These are phyloP conservation scores for Catunica adiposa DNA, from an alignment of 2,329 filamentous ascomycete species.

Conservation along the genomic window DNA sequence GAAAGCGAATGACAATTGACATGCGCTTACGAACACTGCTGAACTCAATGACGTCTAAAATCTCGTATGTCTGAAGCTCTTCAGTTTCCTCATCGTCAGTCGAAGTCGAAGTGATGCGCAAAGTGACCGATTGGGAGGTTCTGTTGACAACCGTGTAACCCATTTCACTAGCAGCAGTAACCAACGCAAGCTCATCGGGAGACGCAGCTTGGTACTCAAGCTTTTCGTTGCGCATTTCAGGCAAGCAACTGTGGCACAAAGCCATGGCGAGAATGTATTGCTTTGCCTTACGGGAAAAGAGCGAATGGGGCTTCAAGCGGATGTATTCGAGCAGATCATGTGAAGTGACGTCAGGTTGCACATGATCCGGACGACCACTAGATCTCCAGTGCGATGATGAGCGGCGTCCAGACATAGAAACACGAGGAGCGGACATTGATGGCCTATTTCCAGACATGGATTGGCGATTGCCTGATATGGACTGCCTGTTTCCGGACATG, in stretches of 20 bases:
- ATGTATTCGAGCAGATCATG: conserved; percentile 65
- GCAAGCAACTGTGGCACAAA: conserved; percentile 79
- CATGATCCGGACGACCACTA: conserved; percentile 30
- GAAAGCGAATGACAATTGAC: conserved; percentile 76
- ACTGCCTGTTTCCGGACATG: too few relatives aligned
- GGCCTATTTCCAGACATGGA: conserved; percentile 18
- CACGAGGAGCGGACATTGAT: conserved; percentile 16
- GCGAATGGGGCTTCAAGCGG: conserved; percentile 52
- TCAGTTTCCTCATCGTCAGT: conserved; percentile 20
- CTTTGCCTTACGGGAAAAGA: conserved; percentile 62
- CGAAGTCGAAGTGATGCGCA: conserved; percentile 24
- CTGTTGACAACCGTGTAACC: conserved; percentile 64
- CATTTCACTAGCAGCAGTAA: conserved; percentile 69
- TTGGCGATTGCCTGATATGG: conserved; percentile 20
- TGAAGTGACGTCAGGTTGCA: conserved; percentile 46
- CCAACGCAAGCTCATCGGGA: conserved; percentile 75
- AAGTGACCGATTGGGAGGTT: conserved; percentile 50
- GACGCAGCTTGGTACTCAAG: conserved; percentile 79
- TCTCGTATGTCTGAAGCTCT: conserved; percentile 51
- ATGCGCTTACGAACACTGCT: conserved; percentile 79
- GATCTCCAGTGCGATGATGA: conserved; percentile 36
- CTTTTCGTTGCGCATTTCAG: conserved; percentile 55
- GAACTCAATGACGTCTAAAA: conserved; percentile 81
- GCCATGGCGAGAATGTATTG: conserved; percentile 74
- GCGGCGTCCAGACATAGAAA: conserved; percentile 22